Base-by-base conservation (phyloP, 2,329 filamentous ascomycete genomes). In the Alternaria sp. region DNA sequence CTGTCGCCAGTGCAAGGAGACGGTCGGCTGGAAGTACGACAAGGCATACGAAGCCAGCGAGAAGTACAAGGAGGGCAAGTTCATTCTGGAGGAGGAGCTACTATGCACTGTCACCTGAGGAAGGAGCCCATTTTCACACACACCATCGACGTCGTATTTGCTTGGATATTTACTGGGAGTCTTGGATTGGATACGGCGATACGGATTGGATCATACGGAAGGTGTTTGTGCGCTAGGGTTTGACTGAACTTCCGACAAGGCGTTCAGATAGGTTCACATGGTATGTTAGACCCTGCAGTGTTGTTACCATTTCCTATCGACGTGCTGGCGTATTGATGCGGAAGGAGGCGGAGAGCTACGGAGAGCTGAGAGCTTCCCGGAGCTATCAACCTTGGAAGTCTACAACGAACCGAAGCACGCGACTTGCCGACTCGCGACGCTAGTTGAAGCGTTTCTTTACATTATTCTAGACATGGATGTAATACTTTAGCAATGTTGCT, bases 51-150 rank as follows among this genome's bases (percentile, higher is more conserved):
- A 99, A 81, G 79, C 83, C 33, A 89, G 85, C 65, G 94, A 99
- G 85, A 97, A 97, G 81, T 99, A 99, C 81, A 99, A 99, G 83
- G 95, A 99, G 83, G 93, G 93, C 55, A 99, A 98, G 81, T 98
- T 91, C 77, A 99, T 99, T 60, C 84, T 99, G 56, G 94, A 98
- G 82, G 91, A 91, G 31, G 93, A 97, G 81, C 80, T 97, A 64
- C 83, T 98, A 37, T 94, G 91, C 78, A 89, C 88, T 67, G 93
- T 97, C 53, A 82, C 77, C 46, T 83, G 71, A 79, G 24, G 46
- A 41, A 10, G 52, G 34, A 55, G 13, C 44, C 41, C 34, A 24
- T 39, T 5, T 40, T 14, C 36, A 26, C 37, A 56, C 34, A 41
- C 36, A 26, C 14, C 5, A 29, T 56, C 36, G 24, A 44, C 48